A percentile compares a stretch with the other conserved stretches of the same genome.
Conservation (phyloP, 2,329 filamentous ascomycete genomes). For the Calonectria naviculata region DNA sequence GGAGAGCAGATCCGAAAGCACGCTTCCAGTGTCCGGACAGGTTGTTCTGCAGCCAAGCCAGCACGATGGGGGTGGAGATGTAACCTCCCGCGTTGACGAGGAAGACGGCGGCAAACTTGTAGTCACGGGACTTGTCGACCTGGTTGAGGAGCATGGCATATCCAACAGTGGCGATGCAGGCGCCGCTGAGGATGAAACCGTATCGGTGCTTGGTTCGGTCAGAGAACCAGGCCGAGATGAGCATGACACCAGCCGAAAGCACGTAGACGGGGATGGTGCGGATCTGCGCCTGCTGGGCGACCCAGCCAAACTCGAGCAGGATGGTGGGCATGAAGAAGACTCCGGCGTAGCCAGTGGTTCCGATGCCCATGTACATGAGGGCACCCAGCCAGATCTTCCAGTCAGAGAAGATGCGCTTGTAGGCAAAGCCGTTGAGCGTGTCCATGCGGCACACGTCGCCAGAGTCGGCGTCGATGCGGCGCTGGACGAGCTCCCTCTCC, state of each 20-base stretch:
- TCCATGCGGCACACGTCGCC: constrained; percentile 61
- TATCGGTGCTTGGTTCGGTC: constrained; percentile 65
- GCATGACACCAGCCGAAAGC: constrained; percentile 44
- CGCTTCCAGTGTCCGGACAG: constrained; percentile 69
- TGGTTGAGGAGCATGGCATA: constrained; percentile 64
- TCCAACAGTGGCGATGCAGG: constrained; percentile 61
- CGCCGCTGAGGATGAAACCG: constrained; percentile 63
- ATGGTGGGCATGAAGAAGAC: constrained; percentile 53
- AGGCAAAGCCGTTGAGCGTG: constrained; percentile 59
- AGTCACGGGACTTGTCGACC: constrained; percentile 35
- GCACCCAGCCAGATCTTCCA: constrained; percentile 57
- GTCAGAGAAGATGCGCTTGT: constrained; percentile 58
- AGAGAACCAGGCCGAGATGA: constrained; percentile 54
- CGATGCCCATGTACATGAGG: constrained; percentile 49
- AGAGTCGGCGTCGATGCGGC: constrained; percentile 54
- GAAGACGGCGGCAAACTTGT: constrained; percentile 65
- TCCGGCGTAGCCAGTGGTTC: constrained; percentile 58
- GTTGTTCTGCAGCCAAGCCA: constrained; percentile 68
- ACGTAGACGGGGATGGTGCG: constrained; percentile 51
- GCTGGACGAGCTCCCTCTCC: constrained; percentile 55
- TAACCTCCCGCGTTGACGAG: constrained; percentile 65
- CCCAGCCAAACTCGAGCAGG: constrained; percentile 49
- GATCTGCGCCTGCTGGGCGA: constrained; percentile 46
- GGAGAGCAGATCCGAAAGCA: constrained; percentile 62
- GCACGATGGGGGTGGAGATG: constrained; percentile 63